phyloP scores from a whole-genome alignment of 1,284 basidiomycete species.

The Cryptococcus neoformans region DNA sequence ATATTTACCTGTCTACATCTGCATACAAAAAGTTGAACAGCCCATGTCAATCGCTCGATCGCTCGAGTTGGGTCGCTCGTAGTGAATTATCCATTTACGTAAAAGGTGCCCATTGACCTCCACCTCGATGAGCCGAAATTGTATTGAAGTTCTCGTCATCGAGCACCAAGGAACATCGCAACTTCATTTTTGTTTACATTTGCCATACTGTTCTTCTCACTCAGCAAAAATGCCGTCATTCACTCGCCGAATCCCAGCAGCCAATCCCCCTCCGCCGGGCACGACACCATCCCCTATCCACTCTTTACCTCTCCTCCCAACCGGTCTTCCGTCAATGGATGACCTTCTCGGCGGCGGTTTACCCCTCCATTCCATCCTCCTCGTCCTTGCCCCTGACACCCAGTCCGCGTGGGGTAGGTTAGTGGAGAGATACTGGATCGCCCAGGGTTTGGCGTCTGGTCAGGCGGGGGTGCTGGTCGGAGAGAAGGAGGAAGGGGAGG shows the following conservation, averaged over 20 bases:
- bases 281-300: constrained; percentile 60
- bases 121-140: too few species aligned
- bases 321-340: constrained; percentile 91
- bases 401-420: constrained; percentile 85
- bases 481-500: constrained; percentile 50
- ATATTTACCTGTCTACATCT: too few species aligned
- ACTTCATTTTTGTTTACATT: too few species aligned
- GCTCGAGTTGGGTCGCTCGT: too few species aligned
- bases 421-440: constrained; percentile 79
- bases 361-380: constrained; percentile 72
- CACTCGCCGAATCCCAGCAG: constrained; percentile 62
- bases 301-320: constrained; percentile 67
- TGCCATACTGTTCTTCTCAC: too few species aligned
- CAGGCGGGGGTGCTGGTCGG: constrained; percentile 71
- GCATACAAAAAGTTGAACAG: too few species aligned
- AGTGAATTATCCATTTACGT: too few species aligned
- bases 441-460: constrained; percentile 73
- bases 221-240: constrained; percentile 68
- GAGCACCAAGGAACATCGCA: too few species aligned
- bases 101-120: too few species aligned
- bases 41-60: too few species aligned
- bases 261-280: constrained; percentile 55
- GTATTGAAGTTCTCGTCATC: too few species aligned
- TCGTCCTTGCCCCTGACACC: constrained; percentile 73
- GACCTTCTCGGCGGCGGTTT: constrained; percentile 91